Evolutionary conservation across 176 grass and related monocot species (phyloP), one percentile per base, ranked within the genome.

Genomic region (Carex parvula): DNA sequence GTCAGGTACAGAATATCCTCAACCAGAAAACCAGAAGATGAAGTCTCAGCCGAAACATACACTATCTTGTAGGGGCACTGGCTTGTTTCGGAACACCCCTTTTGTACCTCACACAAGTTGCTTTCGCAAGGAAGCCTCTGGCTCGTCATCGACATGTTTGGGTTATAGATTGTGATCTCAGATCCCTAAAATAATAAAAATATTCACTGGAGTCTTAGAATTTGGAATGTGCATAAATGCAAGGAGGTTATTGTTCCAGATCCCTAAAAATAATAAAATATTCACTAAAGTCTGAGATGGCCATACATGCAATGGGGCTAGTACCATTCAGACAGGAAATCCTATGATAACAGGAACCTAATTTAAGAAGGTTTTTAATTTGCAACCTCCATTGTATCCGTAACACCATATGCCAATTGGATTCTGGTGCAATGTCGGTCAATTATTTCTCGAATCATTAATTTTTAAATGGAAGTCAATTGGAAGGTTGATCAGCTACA

Each of bases 21-120:
- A 0, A 97, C 83, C 60, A 97, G 80, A 86, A 94, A 85, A 59
- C 94, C 94, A 71, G 94, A 92, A 66, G 94, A 94, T 54, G 94
- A 91, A 35, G 90, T 90, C 66, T 87, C 86, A 13, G 83, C 90
- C 1, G 84, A 94, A 56, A 92, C 88, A 85, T 97, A 97, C 42
- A 81, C 73, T 46, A 94, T 89, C 55, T 84, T 90, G 84, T 97
- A 97, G 59, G 94, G 90, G 80, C 91, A 97, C 16, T 82, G 82
- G 16, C 60, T 84, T 81, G 73, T 82, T 80, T 83, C 26, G 41
- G 84, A 81, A 85, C 94, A 97, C 60, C 88, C 90, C 50, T 84
- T 92, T 88, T 86, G 81, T 56, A 78, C 82, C 66, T 80, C 83
- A 85, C 94, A 97, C 10, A 89, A 87, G 66, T 84, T 77, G 60